phyloP scores from a whole-genome alignment of 768 basidiomycete species.

The Erythrobasidium yunnanense region DNA sequence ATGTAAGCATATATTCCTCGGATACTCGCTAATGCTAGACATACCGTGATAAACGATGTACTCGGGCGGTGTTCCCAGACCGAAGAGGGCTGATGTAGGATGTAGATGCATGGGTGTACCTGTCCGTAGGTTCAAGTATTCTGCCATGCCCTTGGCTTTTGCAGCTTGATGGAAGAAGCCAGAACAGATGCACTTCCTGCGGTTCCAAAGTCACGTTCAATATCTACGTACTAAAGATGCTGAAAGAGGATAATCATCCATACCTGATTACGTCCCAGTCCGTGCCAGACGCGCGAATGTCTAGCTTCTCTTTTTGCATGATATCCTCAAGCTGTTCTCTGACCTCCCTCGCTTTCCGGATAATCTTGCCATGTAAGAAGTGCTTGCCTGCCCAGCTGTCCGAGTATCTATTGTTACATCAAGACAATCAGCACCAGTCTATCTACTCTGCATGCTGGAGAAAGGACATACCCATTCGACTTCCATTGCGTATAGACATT shows the following conservation, averaged over 20 bases:
- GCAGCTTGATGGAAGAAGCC: conserved; percentile 99
- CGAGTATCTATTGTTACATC: conserved; percentile 53
- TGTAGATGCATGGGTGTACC: conserved; percentile 88
- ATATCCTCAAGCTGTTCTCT: conserved; percentile 93
- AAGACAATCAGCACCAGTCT: not conserved
- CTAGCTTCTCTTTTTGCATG: conserved; percentile 99
- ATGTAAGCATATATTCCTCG: not conserved
- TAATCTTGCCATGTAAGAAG: conserved; percentile 89
- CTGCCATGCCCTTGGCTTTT: conserved; percentile 94
- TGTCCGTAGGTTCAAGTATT: conserved; percentile 93
- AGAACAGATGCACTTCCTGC: conserved; percentile 87
- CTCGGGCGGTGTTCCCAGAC: conserved; percentile 77
- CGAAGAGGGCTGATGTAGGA: conserved; percentile 91
- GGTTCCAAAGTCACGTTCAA: not conserved
- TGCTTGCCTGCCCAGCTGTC: conserved; percentile 93
- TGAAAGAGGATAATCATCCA: not conserved
- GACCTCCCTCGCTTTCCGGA: conserved; percentile 90
- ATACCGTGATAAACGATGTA: conserved; percentile 79
- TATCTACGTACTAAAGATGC: conserved; percentile 30
- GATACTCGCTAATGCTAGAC: conserved; percentile 40
- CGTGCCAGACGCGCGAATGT: conserved; percentile 75
- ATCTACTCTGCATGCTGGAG: too few species aligned
- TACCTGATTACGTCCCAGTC: conserved; percentile 83
- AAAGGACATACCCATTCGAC: conserved; percentile 61
- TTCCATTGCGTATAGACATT: conserved; percentile 99